Percentiles rank a stretch among this genome's conserved stretches.
Evolutionary conservation across 306 rosid species (phyloP).

Genomic region (Dalbergia cultrata): DNA sequence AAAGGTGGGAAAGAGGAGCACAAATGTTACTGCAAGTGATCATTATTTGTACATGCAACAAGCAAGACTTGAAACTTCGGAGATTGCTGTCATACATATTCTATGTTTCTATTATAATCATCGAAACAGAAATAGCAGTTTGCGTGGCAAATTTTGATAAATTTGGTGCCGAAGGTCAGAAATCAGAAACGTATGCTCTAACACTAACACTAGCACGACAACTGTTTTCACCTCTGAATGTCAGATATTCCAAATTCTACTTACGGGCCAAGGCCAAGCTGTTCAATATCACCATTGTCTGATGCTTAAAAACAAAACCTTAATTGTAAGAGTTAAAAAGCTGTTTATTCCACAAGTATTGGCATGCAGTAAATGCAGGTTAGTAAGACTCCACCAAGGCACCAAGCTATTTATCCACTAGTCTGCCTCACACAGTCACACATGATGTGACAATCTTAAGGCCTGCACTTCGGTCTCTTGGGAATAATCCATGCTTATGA

Average conservation of each 20-base stretch:
- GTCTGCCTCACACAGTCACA: background rate
- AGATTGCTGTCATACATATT: background rate
- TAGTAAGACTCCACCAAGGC: background rate
- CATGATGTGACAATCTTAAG: background rate
- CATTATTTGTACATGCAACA: background rate
- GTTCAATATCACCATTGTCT: background rate
- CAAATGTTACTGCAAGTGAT: background rate
- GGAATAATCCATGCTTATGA: background rate
- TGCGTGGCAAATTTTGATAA: background rate
- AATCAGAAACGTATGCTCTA: background rate
- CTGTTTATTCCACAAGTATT: background rate
- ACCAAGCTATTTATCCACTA: background rate
- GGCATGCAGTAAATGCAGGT: background rate
- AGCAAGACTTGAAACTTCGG: background rate
- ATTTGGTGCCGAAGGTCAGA: background rate
- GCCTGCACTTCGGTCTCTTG: background rate
- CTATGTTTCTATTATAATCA: background rate
- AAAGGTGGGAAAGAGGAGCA: background rate
- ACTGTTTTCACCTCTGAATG: background rate
- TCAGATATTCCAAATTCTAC: background rate
- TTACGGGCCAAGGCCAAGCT: background rate
- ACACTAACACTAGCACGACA: background rate
- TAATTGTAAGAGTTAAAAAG: background rate
- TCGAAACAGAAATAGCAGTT: background rate
- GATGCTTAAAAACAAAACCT: background rate